Evolutionary conservation across 2,329 filamentous ascomycete species (phyloP).

Genomic region (Paecilomyces sp.): DNA sequence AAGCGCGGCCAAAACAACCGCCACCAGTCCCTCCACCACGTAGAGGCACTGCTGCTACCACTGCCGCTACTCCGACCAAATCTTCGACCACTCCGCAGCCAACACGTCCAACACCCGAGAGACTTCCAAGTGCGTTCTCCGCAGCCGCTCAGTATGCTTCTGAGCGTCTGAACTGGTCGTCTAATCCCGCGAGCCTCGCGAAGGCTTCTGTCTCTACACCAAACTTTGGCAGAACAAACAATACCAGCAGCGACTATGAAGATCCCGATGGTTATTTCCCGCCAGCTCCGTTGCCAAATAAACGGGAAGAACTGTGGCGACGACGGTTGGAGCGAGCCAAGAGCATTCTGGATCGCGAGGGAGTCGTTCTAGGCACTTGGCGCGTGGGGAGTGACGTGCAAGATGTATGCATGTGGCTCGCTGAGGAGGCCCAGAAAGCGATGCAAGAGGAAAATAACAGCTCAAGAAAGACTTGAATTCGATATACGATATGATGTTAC

Average conservation of each 20-base stretch:
- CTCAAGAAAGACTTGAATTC: neutral
- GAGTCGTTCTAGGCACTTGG: conserved; percentile 40
- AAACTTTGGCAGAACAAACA: conserved; percentile 11
- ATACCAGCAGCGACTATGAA: conserved; percentile 2
- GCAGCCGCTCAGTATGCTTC: conserved; percentile 25
- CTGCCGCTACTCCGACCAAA: conserved; percentile 6
- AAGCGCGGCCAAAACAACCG: conserved; percentile 16
- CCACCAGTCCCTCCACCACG: conserved; percentile 15
- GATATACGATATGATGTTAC: neutral
- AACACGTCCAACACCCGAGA: conserved; percentile 12
- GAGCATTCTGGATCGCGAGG: conserved; percentile 33
- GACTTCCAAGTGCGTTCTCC: conserved; percentile 20
- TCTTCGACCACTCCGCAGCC: conserved; percentile 2
- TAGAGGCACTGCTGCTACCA: conserved; percentile 16
- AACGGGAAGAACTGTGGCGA: conserved; percentile 43
- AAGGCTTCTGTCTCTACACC: conserved; percentile 17
- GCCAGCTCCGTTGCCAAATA: conserved; percentile 32
- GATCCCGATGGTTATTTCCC: conserved; percentile 8
- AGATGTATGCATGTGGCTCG: conserved; percentile 36
- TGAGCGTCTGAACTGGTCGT: conserved; percentile 15
- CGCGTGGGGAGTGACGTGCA: conserved; percentile 39
- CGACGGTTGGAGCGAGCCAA: conserved; percentile 41
- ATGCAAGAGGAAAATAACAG: conserved; percentile 2
- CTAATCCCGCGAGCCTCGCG: conserved; percentile 5
- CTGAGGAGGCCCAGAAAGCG: conserved; percentile 31